Evolutionary conservation across 768 basidiomycete species (phyloP).

Genomic region (Auriscalpium microsporum): DNA sequence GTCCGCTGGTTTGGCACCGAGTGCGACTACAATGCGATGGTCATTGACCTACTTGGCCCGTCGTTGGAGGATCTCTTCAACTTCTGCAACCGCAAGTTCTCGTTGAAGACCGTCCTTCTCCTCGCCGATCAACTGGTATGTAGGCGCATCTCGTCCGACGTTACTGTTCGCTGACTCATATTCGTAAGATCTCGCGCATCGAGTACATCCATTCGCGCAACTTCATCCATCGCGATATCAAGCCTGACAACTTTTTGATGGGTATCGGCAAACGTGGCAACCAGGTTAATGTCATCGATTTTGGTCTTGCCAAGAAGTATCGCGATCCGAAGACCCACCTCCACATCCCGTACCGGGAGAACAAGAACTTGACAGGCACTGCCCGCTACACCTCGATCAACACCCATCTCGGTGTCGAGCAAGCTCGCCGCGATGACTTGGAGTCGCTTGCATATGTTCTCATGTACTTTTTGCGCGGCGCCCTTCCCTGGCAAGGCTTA

Average conservation of each 20-base stretch:
- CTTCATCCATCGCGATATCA: constrained; percentile 97
- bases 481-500: constrained; percentile 97
- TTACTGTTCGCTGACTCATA: constrained; percentile 8
- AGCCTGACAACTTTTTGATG: constrained; percentile 99
- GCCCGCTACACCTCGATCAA: constrained; percentile 99
- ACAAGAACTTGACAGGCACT: constrained; percentile 99
- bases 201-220: constrained; percentile 99
- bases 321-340: constrained; percentile 99
- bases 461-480: constrained; percentile 99
- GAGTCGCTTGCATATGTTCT: constrained; percentile 98
- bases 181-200: constrained; percentile 82
- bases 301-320: constrained; percentile 99
- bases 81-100: constrained; percentile 96
- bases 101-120: constrained; percentile 91
- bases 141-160: background rate
- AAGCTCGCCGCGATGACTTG: constrained; percentile 94
- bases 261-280: constrained; percentile 99
- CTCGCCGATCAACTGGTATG: constrained; percentile 93
- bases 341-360: constrained; percentile 99
- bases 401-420: constrained; percentile 97
- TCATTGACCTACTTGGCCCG: constrained; percentile 90
- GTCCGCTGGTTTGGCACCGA: constrained; percentile 93
- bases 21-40: constrained; percentile 99
- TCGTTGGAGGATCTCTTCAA: constrained; percentile 89
- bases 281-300: constrained; percentile 98